Base-by-base conservation (phyloP, 768 basidiomycete species). In the Kwoniella shandongensis region DNA sequence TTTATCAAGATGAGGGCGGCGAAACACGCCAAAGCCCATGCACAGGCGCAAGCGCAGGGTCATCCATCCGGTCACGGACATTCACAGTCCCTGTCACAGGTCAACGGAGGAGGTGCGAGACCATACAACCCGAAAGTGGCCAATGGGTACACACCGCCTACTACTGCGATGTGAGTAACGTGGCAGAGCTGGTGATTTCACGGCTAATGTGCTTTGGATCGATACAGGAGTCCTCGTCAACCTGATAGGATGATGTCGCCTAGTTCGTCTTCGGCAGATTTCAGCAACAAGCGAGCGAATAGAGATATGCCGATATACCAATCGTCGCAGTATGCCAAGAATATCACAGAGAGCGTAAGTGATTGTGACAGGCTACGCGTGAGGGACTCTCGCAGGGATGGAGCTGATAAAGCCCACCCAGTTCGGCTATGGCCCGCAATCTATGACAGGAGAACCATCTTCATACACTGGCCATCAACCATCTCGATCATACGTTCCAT, bases 1-100 rank as follows among this genome's bases (percentile, higher is more conserved):
- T 74, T 79, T 36, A 67, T 87, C 45, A 65, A 67, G 81, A 83
- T 1, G 80, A 80, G 17, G 39, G 61, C 44, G 23, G 47, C 53
- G 25, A 57, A 26, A 39, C 67, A 65, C 40, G 53, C 47, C 32
- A 30, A 58, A 44, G 53, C 44, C 15, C 39, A 59, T 57, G 32
- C 47, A 57, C 41, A 51, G 6, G 56, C 48, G 13, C 30, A 55
- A 35, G 46, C 26, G 12, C 29, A 54, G 17, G 51, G 40, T 4
- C 44, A 46, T 15, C n/a, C n/a, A n/a, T n/a, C 25, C 25, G 4
- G 29, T 23, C 54, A 55, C 47, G 44, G 18, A 2, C 52, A 45
- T 25, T 32, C 40, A 26, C 44, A 44, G 29, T 32, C 32, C 6
- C 32, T 54, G 39, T 30, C 42, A 15, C 44, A 50, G 36, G 55